phyloP scores from a whole-genome alignment of 1,284 basidiomycete species.

The Trametes versicolor region DNA sequence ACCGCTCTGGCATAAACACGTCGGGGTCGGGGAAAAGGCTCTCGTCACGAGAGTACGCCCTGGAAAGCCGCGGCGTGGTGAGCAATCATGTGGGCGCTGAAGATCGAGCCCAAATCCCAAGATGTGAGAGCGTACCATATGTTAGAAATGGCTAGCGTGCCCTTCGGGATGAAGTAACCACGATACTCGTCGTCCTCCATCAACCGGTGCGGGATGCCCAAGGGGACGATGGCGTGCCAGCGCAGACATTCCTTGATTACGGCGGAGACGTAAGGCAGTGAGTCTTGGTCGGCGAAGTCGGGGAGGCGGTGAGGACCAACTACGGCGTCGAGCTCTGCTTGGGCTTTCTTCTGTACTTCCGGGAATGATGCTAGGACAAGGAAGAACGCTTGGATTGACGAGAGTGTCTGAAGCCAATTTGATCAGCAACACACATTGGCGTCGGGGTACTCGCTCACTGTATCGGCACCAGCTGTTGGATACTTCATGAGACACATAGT shows the following conservation, averaged over 20 bases:
- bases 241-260: slow-evolving; percentile 46
- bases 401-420: slow-evolving; percentile 14
- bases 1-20: slow-evolving; percentile 16
- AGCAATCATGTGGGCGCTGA: not conserved
- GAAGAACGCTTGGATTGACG: slow-evolving; percentile 33
- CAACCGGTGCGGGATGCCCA: slow-evolving; percentile 20
- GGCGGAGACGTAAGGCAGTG: slow-evolving; percentile 43
- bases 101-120: no score
- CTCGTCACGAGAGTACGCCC: slow-evolving; percentile 16
- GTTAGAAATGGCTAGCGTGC: slow-evolving; percentile 15
- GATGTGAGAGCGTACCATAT: slow-evolving; percentile 10
- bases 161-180: slow-evolving; percentile 20
- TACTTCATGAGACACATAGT: not conserved
- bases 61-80: not conserved
- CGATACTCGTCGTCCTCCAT: slow-evolving; percentile 25
- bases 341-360: slow-evolving; percentile 41
- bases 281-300: slow-evolving; percentile 38
- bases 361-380: slow-evolving; percentile 42
- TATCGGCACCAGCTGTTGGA: slow-evolving; percentile 15
- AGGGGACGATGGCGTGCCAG: slow-evolving; percentile 36
- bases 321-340: slow-evolving; percentile 44
- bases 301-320: slow-evolving; percentile 43
- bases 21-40: slow-evolving; percentile 7
- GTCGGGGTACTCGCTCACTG: not conserved
- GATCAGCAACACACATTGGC: not conserved